Base-by-base conservation (phyloP, 306 rosid genomes). In the Prunus salicina region DNA sequence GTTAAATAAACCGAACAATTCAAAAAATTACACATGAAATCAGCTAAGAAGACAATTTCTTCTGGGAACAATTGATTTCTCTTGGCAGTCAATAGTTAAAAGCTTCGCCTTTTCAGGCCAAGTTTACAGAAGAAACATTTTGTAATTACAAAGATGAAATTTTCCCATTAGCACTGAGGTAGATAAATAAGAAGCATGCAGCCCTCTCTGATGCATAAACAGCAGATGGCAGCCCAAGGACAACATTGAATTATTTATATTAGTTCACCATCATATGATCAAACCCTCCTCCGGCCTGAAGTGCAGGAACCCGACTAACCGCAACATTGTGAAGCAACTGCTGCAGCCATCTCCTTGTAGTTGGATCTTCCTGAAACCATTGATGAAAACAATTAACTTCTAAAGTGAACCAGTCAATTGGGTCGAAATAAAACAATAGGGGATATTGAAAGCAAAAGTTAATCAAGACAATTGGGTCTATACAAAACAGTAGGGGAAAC, bases 301-400 rank as follows among this genome's bases (percentile, higher is more conserved):
- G 88, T 8, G 84, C 72, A 3, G 85, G 83, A 77, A 81, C 81
- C 72, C 86, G 81, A 66, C 63, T 82, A 57, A 50, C 80, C 43
- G 88, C 88, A 18, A 91, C 90, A 52, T 87, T 93, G 78, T 73
- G 87, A 74, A 87, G 89, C 90, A 93, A 73, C 65, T 88, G 91
- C 34, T 89, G 87, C 57, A 91, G 84, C 96, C 91, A 87, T 79
- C 85, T 86, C 82, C 88, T 87, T n/a, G 92, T 87, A 15, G 89
- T 85, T 81, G 86, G 92, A 80, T 93, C 96, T 56, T 93, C 96
- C 96, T 93, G 78, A 72, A 77, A 73, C 7, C 47, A 53, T 43
- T 32, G 22, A 82, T 32, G n/a, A 32, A 81, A 12, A 50, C 60
- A 50, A 60, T 20, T 49, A 12, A 49, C 12, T 69, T 38, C 9